A percentile compares a stretch with the other conserved stretches of the same genome.
Conservation (phyloP, 495 filamentous ascomycete genomes). For the Aspergillus haitiensis region DNA sequence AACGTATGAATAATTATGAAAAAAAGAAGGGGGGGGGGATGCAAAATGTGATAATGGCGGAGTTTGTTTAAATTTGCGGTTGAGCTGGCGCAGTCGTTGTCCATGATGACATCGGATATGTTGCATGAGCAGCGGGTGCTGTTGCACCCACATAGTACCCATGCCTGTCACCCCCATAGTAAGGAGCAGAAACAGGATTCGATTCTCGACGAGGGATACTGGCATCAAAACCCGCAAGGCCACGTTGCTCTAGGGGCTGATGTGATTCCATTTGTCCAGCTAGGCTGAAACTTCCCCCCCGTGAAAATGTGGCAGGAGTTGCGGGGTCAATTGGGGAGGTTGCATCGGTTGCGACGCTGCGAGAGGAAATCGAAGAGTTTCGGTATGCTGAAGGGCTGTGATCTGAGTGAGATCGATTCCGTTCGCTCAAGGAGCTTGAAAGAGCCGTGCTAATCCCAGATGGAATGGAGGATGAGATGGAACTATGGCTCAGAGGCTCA, state of each 20-base stretch:
- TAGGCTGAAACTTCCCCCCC: constrained; percentile 42
- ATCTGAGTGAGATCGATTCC: constrained; percentile 44
- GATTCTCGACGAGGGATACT: constrained; percentile 44
- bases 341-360: constrained; percentile 43
- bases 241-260: constrained; percentile 35
- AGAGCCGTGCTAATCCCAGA: constrained; percentile 34
- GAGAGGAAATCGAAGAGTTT: constrained; percentile 46
- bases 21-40: constrained; percentile 4
- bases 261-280: constrained; percentile 39
- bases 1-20: not conserved
- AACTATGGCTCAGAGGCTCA: constrained; percentile 38
- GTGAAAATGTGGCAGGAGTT: constrained; percentile 41
- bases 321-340: constrained; percentile 46
- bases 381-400: constrained; percentile 46
- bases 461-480: constrained; percentile 41
- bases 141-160: constrained; percentile 41
- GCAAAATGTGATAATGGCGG: not conserved
- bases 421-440: constrained; percentile 38
- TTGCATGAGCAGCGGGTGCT: constrained; percentile 33
- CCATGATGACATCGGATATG: constrained; percentile 44
- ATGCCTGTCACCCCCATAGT: constrained; percentile 36
- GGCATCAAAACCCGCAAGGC: constrained; percentile 38
- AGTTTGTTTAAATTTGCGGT: constrained; percentile 40
- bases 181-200: constrained; percentile 37
- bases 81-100: constrained; percentile 46